Conservation (phyloP, 345 rosid genomes). For the Viola odorata region DNA sequence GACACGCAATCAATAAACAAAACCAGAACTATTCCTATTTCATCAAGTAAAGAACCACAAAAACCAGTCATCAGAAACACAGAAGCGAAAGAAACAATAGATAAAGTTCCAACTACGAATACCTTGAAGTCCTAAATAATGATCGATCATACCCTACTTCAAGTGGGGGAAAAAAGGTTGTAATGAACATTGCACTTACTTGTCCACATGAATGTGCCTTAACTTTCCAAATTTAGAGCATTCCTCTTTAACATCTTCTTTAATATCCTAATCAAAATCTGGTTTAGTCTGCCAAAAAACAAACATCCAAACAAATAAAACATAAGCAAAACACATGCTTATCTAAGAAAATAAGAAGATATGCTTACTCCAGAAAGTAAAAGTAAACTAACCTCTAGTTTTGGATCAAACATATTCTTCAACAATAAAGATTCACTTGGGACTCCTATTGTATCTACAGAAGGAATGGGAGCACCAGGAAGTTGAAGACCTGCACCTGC, state of each 20-base stretch:
- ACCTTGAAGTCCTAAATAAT: neutral
- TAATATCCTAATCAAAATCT: constrained; percentile 79
- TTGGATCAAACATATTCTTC: constrained; percentile 96
- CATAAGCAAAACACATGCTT: neutral
- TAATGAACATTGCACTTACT: constrained; percentile 33
- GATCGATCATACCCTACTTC: neutral
- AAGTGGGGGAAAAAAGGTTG: neutral
- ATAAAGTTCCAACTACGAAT: neutral
- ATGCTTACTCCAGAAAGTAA: neutral
- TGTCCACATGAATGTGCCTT: constrained; percentile 78
- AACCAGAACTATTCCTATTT: constrained; percentile 76
- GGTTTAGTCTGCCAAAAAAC: constrained; percentile 58
- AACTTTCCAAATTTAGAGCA: constrained; percentile 72
- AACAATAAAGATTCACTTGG: constrained; percentile 77
- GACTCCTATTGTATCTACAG: constrained; percentile 54
- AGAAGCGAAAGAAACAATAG: neutral
- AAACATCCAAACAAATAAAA: too few relatives aligned
- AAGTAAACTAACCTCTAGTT: constrained; percentile 44
- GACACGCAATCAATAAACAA: too few relatives aligned
- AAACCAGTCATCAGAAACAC: neutral
- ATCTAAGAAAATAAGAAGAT: neutral
- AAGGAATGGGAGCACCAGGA: constrained; percentile 37
- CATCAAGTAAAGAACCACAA: neutral
- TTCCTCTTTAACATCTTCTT: constrained; percentile 83
- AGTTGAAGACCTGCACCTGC: constrained; percentile 44